Evolutionary conservation across 2,329 filamentous ascomycete genomes (phyloP), one percentile per base, ranked within the genome.

Genomic region (Emmonsiellopsis sp.): DNA sequence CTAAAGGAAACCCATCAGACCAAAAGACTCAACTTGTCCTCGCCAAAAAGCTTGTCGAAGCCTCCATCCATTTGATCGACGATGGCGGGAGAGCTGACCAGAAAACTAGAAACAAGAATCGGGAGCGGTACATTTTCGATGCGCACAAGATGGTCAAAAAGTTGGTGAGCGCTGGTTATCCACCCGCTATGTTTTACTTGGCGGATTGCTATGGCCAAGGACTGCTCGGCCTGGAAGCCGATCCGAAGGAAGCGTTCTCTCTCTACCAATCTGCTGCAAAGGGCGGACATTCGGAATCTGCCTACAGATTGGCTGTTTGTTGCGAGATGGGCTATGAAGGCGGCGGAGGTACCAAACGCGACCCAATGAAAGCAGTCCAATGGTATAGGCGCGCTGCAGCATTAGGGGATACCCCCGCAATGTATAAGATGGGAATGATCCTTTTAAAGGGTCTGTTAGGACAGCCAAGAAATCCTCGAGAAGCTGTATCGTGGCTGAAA

Each of bases 391-490:
- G 91, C 43, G 90, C 93, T 6, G 92, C 93, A 9, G 86, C 86
- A 10, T 77, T 97, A 2, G 92, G 93, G 2, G 92, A 98, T 64
- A 86, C 87, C 1, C 87, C 92, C 0, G 93, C 91, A 33, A 95
- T 97, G 89, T 98, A 96, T 75, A 98, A 98, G 71, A 84, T 97
- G 71, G 93, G 93, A 55, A 95, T 96, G 85, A 95, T 98, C 60
- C 75, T 88, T 57, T 80, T 97, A 52, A 97, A 97, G 70, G 93
- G 92, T 9, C 77, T 97, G 32, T 79, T 98, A n/a, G 91, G 91
- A 3, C 91, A 97, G 66, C 80, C 78, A 27, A 83, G 78, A 64
- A 95, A 94, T 64, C 81, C 88, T 2, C 81, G 86, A 43, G 93
- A 97, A 71, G 91, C 90, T 14, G 81, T 96, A 27, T 84, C 83